Conservation (phyloP, 768 basidiomycete species). For the Sistotremastrum suecicum region DNA sequence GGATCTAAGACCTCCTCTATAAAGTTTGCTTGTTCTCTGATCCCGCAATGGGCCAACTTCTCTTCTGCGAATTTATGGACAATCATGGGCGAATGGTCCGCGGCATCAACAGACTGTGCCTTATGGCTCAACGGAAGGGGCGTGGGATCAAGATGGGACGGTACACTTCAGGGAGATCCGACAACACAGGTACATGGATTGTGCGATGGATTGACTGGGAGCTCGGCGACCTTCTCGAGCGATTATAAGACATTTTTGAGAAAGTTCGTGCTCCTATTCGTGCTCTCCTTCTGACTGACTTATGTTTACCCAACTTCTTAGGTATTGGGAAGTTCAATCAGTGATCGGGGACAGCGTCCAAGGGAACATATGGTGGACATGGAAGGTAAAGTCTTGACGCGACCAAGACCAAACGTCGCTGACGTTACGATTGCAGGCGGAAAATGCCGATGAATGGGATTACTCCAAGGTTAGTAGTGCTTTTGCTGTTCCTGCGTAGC, state of each 20-base stretch:
- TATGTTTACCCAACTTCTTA: conserved; percentile 9
- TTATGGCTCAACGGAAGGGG: conserved; percentile 69
- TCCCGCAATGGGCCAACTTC: conserved; percentile 29
- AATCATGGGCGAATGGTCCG: conserved; percentile 70
- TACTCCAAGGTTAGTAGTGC: conserved; percentile 31
- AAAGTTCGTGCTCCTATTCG: conserved; percentile 25
- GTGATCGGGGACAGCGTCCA: conserved; percentile 55
- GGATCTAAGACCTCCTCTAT: not conserved
- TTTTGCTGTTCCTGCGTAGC: too few relatives aligned
- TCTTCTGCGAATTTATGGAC: conserved; percentile 52
- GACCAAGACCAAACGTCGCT: not conserved
- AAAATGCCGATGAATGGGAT: conserved; percentile 64
- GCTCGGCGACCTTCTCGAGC: conserved; percentile 38
- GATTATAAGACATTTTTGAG: conserved; percentile 51
- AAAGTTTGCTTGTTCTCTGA: conserved; percentile 43
- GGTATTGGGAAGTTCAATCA: conserved; percentile 74
- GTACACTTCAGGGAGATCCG: conserved; percentile 29
- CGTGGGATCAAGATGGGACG: conserved; percentile 58
- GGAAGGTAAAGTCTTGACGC: conserved; percentile 38
- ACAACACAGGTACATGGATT: conserved; percentile 33
- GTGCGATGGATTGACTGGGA: conserved; percentile 51
- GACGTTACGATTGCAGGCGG: conserved; percentile 24
- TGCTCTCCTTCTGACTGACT: not conserved
- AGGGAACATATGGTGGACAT: conserved; percentile 69
- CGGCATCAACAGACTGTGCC: conserved; percentile 61